Base-by-base conservation (phyloP, 768 basidiomycete genomes). In the Suillus bovinus region DNA sequence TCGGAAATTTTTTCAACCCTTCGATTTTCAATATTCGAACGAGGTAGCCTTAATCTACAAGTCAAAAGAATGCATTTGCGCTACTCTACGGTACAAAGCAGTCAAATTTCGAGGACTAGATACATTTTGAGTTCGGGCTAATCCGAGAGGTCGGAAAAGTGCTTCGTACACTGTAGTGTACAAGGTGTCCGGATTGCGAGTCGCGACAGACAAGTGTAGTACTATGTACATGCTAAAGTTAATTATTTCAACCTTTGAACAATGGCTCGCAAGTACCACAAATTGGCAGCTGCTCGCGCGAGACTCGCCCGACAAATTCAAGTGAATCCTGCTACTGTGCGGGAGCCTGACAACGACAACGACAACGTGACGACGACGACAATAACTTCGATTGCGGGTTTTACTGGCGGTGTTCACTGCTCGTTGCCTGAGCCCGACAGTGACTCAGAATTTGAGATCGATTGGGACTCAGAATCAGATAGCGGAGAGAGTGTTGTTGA, bases 331-430 rank as follows among this genome's bases (percentile, higher is more conserved):
- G 14, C 46, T 47, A 42, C n/a, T 42, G 44, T 24, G 22, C n/a
- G 6, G 44, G 44, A 46, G 44, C 44, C 44, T 5, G 6, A n/a
- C 42, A 42, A 41, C 17, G 4, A 41, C 8, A 42, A 42, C 4
- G n/a, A 8, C 5, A 4, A 9, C 5, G n/a, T n/a, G n/a, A 44
- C 11, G 4, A 27, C 6, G 14, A 47, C 5, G 4, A 47, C 5
- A 6, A 47, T 27, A 27, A 47, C 47, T 47, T 47, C 0, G 7
- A 47, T 47, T 47, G 47, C 7, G 3, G 47, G 47, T 27, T n/a
- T 47, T 47, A 47, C 47, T 47, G 47, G 47, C 9, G 16, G 47
- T 47, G 47, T 47, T 47, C 47, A 47, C 47, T 47, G 47, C 47
- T 47, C 2, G 14, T 47, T 47, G 47, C 46, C 46, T 47, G 46